A percentile compares a stretch with the other conserved stretches of the same genome.
Conservation (phyloP, 768 basidiomycete species). For the Neoboletus brunneissimus region DNA sequence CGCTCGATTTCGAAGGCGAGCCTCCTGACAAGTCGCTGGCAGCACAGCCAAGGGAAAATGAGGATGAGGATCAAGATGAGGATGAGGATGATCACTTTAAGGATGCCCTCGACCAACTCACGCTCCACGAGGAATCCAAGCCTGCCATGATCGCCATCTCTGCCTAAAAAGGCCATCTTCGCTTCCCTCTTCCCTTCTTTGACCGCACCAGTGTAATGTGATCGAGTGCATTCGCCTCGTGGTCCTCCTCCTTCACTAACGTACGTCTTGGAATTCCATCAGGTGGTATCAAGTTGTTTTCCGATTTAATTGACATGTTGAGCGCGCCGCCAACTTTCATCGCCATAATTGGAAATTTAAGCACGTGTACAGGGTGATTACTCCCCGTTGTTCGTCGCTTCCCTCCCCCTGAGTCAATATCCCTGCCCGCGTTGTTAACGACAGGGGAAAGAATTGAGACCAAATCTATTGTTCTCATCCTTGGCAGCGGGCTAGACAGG, state of each 20-base stretch:
- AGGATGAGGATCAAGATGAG: too few relatives aligned
- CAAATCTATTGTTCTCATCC: too few relatives aligned
- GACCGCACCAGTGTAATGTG: not conserved
- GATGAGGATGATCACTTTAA: slow-evolving; percentile 53
- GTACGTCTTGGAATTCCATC: not conserved
- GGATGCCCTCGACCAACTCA: slow-evolving; percentile 66
- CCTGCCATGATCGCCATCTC: slow-evolving; percentile 13
- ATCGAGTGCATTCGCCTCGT: slow-evolving; percentile 2
- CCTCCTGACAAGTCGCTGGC: slow-evolving; percentile 56
- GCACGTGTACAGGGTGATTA: not conserved
- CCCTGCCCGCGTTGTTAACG: not conserved
- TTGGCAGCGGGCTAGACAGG: not conserved
- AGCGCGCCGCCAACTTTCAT: not conserved
- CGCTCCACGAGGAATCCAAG: slow-evolving; percentile 16
- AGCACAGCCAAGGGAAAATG: slow-evolving; percentile 20
- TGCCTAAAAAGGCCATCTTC: slow-evolving; percentile 8
- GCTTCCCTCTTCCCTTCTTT: not conserved
- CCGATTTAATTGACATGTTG: not conserved
- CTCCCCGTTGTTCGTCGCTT: not conserved
- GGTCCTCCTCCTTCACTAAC: not conserved
- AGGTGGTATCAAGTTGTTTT: not conserved
- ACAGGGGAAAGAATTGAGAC: too few relatives aligned
- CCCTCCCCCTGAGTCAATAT: not conserved
- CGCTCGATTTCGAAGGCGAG: slow-evolving; percentile 83
- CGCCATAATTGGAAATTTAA: not conserved